These are phyloP conservation scores for Calonectria henricotiae DNA, from an alignment of 2,329 filamentous ascomycete genomes.

Conservation along the genomic window DNA sequence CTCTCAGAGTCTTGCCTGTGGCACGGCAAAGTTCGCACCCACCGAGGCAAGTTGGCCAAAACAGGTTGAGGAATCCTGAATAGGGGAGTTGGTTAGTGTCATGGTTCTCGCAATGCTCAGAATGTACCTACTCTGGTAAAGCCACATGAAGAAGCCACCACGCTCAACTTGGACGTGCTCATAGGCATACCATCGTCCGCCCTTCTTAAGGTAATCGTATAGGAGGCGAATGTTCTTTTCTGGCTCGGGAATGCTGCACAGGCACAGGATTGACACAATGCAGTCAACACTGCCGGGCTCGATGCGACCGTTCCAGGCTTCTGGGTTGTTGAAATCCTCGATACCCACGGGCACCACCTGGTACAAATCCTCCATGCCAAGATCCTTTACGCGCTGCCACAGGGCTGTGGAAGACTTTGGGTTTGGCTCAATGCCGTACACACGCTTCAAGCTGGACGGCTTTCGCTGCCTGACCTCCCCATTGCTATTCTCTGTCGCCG, in stretches of 20 bases:
- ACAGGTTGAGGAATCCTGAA: constrained; percentile 66
- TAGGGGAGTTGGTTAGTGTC: neutral
- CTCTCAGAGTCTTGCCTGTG: constrained; percentile 65
- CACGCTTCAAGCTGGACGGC: constrained; percentile 58
- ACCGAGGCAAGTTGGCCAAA: constrained; percentile 69
- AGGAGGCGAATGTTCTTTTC: constrained; percentile 70
- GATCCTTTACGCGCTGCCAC: constrained; percentile 63
- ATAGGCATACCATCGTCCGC: constrained; percentile 75
- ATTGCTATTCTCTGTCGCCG: constrained; percentile 31
- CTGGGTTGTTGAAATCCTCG: constrained; percentile 67
- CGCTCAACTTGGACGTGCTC: constrained; percentile 70
- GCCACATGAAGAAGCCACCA: constrained; percentile 60
- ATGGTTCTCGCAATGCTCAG: neutral
- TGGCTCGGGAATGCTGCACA: constrained; percentile 77
- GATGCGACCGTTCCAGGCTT: constrained; percentile 65
- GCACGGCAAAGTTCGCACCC: constrained; percentile 69
- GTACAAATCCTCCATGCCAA: constrained; percentile 72
- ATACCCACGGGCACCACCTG: constrained; percentile 76
- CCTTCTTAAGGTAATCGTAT: constrained; percentile 73
- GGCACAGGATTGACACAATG: constrained; percentile 74
- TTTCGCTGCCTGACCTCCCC: constrained; percentile 46
- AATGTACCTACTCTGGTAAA: constrained; percentile 68
- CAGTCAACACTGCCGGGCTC: constrained; percentile 70
- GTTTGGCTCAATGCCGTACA: constrained; percentile 80
- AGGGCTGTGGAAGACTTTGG: constrained; percentile 67